Conservation (phyloP, 1,284 basidiomycete species). For the Boletellus deceptivus region DNA sequence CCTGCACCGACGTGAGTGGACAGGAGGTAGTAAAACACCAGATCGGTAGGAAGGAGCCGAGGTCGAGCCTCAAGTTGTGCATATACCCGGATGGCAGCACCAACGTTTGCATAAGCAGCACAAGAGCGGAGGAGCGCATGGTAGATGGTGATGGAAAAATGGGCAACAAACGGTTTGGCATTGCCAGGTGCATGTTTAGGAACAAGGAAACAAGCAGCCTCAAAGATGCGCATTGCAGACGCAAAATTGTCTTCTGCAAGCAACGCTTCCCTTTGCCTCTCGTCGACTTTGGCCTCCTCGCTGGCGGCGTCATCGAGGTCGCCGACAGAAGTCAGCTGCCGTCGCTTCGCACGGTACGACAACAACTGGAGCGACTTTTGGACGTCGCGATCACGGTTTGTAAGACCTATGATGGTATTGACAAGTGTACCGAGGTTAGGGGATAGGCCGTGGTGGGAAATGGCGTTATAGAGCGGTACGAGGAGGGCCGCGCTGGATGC, state of each 20-base stretch:
- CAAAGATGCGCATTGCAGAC: slow-evolving; percentile 72
- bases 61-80: slow-evolving; percentile 56
- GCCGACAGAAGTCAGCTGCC: slow-evolving; percentile 19
- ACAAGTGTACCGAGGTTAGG: slow-evolving; percentile 72
- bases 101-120: slow-evolving; percentile 55
- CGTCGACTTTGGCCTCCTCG: slow-evolving; percentile 29
- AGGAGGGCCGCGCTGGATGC: slow-evolving; percentile 59
- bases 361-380: slow-evolving; percentile 45
- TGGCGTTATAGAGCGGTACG: slow-evolving; percentile 73
- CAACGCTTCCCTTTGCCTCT: slow-evolving; percentile 42
- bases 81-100: slow-evolving; percentile 69
- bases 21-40: slow-evolving; percentile 61
- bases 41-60: slow-evolving; percentile 35
- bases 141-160: slow-evolving; percentile 47
- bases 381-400: slow-evolving; percentile 73
- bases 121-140: slow-evolving; percentile 64
- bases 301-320: slow-evolving; percentile 14
- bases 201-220: slow-evolving; percentile 48
- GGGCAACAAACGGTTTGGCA: slow-evolving; percentile 5
- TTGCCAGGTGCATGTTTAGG: slow-evolving; percentile 15
- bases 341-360: slow-evolving; percentile 43
- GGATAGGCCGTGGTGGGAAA: slow-evolving; percentile 63
- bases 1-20: slow-evolving; percentile 54
- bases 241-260: slow-evolving; percentile 68
- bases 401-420: slow-evolving; percentile 68